A percentile compares a stretch with the other conserved stretches of the same genome.
These are phyloP conservation scores for Diplocarpon mali DNA, from an alignment of 2,329 filamentous ascomycete species.

Conservation along the genomic window DNA sequence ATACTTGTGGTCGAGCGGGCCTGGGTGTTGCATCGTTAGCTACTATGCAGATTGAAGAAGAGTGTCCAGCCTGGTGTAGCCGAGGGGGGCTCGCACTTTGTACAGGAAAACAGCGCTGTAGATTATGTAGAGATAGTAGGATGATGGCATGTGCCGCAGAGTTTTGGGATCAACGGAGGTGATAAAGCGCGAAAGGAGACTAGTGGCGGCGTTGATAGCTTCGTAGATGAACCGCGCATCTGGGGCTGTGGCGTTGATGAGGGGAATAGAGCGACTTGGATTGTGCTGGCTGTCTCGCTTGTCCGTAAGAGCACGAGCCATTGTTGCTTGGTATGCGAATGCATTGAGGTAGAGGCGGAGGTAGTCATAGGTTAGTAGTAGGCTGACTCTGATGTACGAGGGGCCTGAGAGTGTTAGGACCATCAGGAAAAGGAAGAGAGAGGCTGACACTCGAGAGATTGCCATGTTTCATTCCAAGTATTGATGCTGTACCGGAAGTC, in stretches of 20 bases:
- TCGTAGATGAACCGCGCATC: constrained; percentile 58
- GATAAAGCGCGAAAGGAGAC: constrained; percentile 47
- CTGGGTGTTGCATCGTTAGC: constrained; percentile 1
- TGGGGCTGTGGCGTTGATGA: constrained; percentile 40
- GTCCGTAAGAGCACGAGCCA: constrained; percentile 34
- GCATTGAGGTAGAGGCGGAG: constrained; percentile 63
- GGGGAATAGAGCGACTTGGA: constrained; percentile 27
- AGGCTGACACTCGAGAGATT: constrained; percentile 46
- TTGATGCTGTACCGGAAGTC: constrained; percentile 59
- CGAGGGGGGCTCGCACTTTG: constrained; percentile 36
- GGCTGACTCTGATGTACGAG: constrained; percentile 51
- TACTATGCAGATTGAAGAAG: neutral
- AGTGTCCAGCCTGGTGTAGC: constrained; percentile 11
- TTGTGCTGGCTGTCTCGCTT: constrained; percentile 28
- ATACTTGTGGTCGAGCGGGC: constrained; percentile 23
- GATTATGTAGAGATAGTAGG: constrained; percentile 51
- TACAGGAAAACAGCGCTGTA: constrained; percentile 56
- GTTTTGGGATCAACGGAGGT: constrained; percentile 46
- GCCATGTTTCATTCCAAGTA: constrained; percentile 62
- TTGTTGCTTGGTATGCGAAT: constrained; percentile 64
- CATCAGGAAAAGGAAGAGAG: neutral
- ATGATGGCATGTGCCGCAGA: constrained; percentile 52
- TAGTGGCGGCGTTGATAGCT: constrained; percentile 52
- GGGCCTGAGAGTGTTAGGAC: constrained; percentile 35
- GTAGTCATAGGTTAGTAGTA: constrained; percentile 63